phyloP scores from a whole-genome alignment of 176 grass and related monocot species.

The Miscanthus lutarioriparius region DNA sequence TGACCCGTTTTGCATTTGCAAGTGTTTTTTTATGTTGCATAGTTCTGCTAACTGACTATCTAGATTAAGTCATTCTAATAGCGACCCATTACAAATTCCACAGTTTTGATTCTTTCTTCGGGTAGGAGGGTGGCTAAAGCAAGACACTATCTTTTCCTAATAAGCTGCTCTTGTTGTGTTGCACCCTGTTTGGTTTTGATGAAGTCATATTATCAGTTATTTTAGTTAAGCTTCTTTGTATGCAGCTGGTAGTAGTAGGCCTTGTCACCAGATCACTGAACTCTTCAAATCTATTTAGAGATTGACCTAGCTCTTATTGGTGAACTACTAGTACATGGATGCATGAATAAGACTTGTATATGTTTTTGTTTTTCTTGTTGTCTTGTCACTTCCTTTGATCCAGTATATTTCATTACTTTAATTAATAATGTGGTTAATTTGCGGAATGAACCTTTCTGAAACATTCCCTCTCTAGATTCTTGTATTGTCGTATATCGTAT shows the following conservation, averaged over 20 bases:
- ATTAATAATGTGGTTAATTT: not conserved
- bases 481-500: not conserved
- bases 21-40: not conserved
- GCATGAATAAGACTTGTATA: not conserved
- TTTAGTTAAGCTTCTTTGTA: not conserved
- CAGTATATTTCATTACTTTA: not conserved
- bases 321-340: not conserved
- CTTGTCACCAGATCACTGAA: slow-evolving; percentile 12
- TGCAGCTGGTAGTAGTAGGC: not conserved
- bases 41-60: not conserved
- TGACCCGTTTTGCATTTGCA: not conserved
- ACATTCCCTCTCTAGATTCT: not conserved
- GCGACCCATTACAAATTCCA: not conserved
- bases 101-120: slow-evolving; percentile 30
- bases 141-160: not conserved
- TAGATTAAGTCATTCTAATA: slow-evolving; percentile 19
- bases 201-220: slow-evolving; percentile 2
- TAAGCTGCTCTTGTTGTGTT: slow-evolving; percentile 9
- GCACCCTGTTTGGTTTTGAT: slow-evolving; percentile 11
- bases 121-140: slow-evolving; percentile 11
- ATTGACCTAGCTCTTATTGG: slow-evolving; percentile 18
- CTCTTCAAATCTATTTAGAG: slow-evolving; percentile 24
- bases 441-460: not conserved
- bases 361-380: slow-evolving; percentile 2
- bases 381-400: not conserved